phyloP scores from a whole-genome alignment of 192 early-diverging fungal genomes.

The Coemansia umbellata region DNA sequence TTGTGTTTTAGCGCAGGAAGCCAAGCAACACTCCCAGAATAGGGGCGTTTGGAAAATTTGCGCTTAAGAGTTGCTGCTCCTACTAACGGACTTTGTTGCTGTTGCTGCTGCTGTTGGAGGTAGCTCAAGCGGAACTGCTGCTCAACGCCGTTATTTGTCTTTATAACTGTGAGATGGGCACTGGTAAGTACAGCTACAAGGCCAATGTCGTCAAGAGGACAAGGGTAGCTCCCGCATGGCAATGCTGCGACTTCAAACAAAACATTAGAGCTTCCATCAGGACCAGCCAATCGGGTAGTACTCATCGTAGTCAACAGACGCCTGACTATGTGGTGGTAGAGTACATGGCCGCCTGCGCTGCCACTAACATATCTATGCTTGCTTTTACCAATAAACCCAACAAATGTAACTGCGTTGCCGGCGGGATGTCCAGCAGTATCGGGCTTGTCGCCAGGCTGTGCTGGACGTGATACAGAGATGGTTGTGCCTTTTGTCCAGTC shows the following conservation, averaged over 20 bases:
- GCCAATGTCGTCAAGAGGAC: conserved; percentile 35
- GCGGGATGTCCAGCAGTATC: conserved; percentile 23
- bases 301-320: conserved; percentile 45
- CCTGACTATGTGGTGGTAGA: conserved; percentile 49
- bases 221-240: conserved; percentile 15
- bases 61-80: neutral
- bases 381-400: conserved; percentile 42
- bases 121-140: conserved; percentile 28
- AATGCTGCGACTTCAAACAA: conserved; percentile 35
- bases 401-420: conserved; percentile 28
- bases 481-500: conserved; percentile 42
- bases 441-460: conserved; percentile 28
- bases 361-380: conserved; percentile 46
- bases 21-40: conserved; percentile 43
- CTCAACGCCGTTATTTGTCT: conserved; percentile 26
- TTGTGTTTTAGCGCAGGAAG: conserved; percentile 29
- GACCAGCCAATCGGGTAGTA: conserved; percentile 14
- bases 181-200: conserved; percentile 41
- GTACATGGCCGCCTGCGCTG: conserved; percentile 30
- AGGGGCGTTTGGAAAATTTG: conserved; percentile 31
- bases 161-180: conserved; percentile 15
- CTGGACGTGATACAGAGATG: conserved; percentile 27
- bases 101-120: conserved; percentile 4
- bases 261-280: conserved; percentile 1
- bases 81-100: neutral